Base-by-base conservation (phyloP, 176 grass and related monocot genomes). In the Poa pratensis region DNA sequence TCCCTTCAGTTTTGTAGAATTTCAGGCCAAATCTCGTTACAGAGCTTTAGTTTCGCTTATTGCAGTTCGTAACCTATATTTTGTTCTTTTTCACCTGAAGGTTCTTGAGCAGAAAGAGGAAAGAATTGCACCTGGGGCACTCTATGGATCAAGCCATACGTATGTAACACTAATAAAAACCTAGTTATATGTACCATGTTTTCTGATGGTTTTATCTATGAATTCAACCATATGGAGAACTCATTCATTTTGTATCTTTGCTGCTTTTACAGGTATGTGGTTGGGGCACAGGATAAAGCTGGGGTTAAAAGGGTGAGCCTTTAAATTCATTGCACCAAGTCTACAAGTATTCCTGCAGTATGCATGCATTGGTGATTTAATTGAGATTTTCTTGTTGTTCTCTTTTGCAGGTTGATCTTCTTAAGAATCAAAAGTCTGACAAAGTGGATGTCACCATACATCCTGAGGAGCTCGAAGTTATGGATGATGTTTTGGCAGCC, bases 371-470 rank as follows among this genome's bases (percentile, higher is more conserved):
- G 54, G 14, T 35, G 45, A 70, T 55, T 69, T 7, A 64, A 28
- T 53, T 80, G 22, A 74, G 14, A 51, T 58, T 82, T 55, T 54
- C 24, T 67, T 30, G 17, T 55, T 17, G 52, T 28, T 69, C 34
- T 69, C 1, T 20, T 69, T 72, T 42, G 52, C 85, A 97, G 94
- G 92, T 97, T 76, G 94, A 97, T 91, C 92, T 97, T 75, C 85
- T 97, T 37, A 92, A 94, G 28, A 94, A 94, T 67, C 96, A 98
- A 69, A 94, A 93, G 78, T 79, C 96, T 5, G 96, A 98, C 74
- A 95, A 93, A 79, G 93, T 98, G 86, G 93, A 98, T 81, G 93
- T 98, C 54, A 98, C 96, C 54, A 95, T 98, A 82, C 96, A 95
- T 59, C 96, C 96, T 3, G 93, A 98, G 83, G 93, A 98, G 79